Evolutionary conservation across 2,329 filamentous ascomycete species (phyloP), one percentile per base, ranked within the genome.

Genomic region (Diaporthe capsici): DNA sequence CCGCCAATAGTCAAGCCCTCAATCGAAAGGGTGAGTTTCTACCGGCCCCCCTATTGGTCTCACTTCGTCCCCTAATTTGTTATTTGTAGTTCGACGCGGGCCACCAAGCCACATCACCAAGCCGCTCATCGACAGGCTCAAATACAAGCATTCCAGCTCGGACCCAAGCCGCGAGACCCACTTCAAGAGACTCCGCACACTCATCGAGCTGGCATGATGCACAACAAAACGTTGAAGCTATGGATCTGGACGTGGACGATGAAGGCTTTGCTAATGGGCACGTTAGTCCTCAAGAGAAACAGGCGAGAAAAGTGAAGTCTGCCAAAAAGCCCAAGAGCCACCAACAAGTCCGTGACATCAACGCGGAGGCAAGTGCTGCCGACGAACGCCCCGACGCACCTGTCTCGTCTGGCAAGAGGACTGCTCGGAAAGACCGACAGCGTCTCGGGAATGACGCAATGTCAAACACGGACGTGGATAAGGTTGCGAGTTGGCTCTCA

Each of bases 111-210:
- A 5, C 42, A 49, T 20, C 22, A n/a, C 39, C 73, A 4, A 57
- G 70, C 8, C 73, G 68, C 15, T 76, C 75, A 4, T 75, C 73
- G 25, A 73, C 70, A 4, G 75, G 75, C 15, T 76, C 75, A 7
- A 71, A 75, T 20, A 25, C 22, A 28, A 75, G 70, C 31, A 76
- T 76, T 31, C 75, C 73, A 44, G 73, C 75, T 65, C 70, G 61
- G 9, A n/a, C 49, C 1, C 44, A 73, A n/a, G 70, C n/a, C 9
- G 10, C 47, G 34, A 44, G 31, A 17, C 22, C 61, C 2, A 15
- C 1, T 1, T 53, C 74, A 6, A 37, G 20, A 68, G 31, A n/a
- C 28, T 44, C 67, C 1, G n/a, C 47, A 15, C 31, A 22, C 8
- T 67, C 42, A 20, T 63, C 72, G 44, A 20, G 28, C 25, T 47